These are phyloP conservation scores for Plasmodium malariae DNA, from an alignment of 169 alveolate genomes.

Conservation along the genomic window DNA sequence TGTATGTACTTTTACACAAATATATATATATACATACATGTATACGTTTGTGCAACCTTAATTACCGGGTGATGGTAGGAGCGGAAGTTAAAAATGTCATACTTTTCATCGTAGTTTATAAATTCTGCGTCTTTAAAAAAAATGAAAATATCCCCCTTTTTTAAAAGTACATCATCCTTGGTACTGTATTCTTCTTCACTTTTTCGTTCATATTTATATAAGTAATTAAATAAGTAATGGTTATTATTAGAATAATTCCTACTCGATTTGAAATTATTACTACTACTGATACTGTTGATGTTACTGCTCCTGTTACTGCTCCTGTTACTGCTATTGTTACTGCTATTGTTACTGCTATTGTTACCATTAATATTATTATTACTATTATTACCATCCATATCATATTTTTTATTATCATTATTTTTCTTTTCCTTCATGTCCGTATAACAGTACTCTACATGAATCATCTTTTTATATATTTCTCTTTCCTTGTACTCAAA, in stretches of 20 bases:
- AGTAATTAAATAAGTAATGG: constrained; percentile 43
- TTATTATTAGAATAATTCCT: too few species aligned
- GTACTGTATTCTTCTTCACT: neutral
- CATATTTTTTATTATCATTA: neutral
- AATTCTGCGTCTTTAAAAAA: constrained; percentile 56
- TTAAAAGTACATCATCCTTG: neutral
- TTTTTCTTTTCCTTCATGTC: constrained; percentile 9
- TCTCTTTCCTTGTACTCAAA: constrained; percentile 62
- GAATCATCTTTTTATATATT: constrained; percentile 48
- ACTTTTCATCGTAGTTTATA: constrained; percentile 59
- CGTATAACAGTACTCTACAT: constrained; percentile 9
- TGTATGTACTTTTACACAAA: too few species aligned
- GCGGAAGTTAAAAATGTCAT: constrained; percentile 63
- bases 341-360: neutral
- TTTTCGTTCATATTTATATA: constrained; percentile 39
- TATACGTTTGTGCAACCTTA: neutral
- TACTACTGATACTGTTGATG: neutral
- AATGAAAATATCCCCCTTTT: constrained; percentile 40
- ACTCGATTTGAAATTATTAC: neutral
- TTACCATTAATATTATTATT: neutral
- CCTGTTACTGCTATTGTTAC: constrained; percentile 3
- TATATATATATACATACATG: constrained; percentile 7
- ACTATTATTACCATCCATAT: neutral
- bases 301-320: neutral
- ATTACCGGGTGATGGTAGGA: constrained; percentile 71